Conservation (phyloP, 139 green algal genomes). For the Coelastrella sp. region DNA sequence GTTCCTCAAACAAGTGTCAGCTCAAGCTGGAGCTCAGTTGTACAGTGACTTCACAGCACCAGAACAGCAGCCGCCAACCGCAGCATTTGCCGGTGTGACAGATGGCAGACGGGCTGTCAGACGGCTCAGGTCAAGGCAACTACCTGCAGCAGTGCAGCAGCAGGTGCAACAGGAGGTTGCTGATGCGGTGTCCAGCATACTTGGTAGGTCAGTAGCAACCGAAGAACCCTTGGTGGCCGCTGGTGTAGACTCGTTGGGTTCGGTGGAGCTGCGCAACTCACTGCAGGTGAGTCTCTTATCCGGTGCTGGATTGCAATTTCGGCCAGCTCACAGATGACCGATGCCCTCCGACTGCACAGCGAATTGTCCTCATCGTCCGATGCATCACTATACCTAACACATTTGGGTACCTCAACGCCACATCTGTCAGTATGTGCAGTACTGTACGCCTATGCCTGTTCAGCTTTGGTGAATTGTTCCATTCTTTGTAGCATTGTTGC, state of each 20-base stretch:
- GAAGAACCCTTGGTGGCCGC: slow-evolving; percentile 85
- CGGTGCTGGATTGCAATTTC: no score
- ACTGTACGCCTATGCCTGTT: not conserved
- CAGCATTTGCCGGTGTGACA: not conserved
- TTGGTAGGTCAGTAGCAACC: slow-evolving; percentile 10
- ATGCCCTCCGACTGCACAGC: not conserved
- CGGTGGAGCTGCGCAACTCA: slow-evolving; percentile 85
- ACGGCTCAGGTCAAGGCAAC: not conserved
- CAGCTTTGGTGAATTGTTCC: not conserved
- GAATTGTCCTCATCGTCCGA: not conserved
- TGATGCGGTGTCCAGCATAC: slow-evolving; percentile 28
- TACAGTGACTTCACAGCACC: slow-evolving; percentile 32
- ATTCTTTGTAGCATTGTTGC: not conserved
- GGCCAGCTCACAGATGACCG: not conserved
- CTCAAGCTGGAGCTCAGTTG: not conserved
- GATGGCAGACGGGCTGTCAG: not conserved
- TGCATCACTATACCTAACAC: not conserved
- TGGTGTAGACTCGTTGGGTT: slow-evolving; percentile 84
- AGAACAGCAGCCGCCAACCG: slow-evolving; percentile 27
- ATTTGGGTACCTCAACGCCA: not conserved
- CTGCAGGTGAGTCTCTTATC: slow-evolving; percentile 57
- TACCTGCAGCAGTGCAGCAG: not conserved
- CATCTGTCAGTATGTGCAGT: not conserved
- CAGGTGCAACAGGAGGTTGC: slow-evolving; percentile 48
- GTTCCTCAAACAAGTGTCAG: slow-evolving; percentile 38